Conservation (phyloP, 73 alveolate genomes). For the Durusdinium trenchii region DNA sequence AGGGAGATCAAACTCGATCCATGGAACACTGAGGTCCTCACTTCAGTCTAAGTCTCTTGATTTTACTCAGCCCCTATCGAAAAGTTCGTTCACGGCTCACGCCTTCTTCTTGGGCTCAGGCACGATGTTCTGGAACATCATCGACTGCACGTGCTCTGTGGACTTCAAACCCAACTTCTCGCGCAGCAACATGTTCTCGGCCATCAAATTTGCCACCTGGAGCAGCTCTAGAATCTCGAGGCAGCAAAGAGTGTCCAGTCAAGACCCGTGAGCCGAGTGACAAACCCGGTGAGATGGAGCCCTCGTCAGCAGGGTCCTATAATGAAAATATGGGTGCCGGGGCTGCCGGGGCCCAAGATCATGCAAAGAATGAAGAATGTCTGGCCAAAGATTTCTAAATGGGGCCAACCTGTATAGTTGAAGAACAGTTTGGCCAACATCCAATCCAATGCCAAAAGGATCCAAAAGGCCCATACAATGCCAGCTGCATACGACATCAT, state of each 20-base stretch:
- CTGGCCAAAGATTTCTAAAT: background rate
- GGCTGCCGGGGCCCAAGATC: background rate
- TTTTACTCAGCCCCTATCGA: too few relatives aligned
- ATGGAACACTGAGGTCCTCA: too few relatives aligned
- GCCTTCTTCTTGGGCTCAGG: slow-evolving; percentile 84
- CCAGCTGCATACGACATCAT: background rate
- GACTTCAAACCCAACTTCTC: slow-evolving; percentile 79
- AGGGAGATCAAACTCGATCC: too few relatives aligned
- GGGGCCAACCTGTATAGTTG: background rate
- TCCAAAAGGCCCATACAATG: background rate
- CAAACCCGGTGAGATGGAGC: too few relatives aligned
- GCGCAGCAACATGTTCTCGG: slow-evolving; percentile 78
- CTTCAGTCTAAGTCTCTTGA: too few relatives aligned
- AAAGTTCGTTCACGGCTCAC: background rate
- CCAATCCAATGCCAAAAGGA: background rate
- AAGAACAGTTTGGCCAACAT: background rate
- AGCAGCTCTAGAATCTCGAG: too few relatives aligned
- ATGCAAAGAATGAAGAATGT: background rate
- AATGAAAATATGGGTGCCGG: too few relatives aligned
- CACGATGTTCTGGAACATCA: slow-evolving; percentile 57
- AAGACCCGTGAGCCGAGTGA: too few relatives aligned
- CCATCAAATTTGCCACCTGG: slow-evolving; percentile 91
- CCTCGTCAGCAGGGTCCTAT: too few relatives aligned
- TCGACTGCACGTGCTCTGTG: slow-evolving; percentile 56
- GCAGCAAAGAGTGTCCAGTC: too few relatives aligned